Percentiles rank a stretch among this genome's conserved stretches.
Evolutionary conservation across 139 green algal genomes (phyloP).

Genomic region (Tetradesmus lagerheimii): DNA sequence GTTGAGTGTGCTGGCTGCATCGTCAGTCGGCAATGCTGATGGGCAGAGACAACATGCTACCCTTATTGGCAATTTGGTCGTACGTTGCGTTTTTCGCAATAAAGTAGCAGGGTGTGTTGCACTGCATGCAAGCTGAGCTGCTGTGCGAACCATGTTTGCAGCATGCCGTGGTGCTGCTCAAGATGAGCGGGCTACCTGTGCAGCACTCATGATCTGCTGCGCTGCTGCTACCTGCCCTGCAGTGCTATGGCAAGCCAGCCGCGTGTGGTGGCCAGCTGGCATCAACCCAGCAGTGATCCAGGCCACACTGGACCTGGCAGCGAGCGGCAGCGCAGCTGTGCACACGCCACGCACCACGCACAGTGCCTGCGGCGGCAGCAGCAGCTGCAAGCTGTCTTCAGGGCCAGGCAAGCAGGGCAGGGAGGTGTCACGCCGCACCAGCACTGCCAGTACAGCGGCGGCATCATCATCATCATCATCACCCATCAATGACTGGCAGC

Average conservation of each 20-base stretch:
- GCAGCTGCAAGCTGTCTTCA: not conserved
- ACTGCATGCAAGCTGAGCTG: not conserved
- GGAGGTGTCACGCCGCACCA: constrained; percentile 7
- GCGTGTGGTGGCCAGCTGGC: constrained; percentile 24
- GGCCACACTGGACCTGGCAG: not conserved
- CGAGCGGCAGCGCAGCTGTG: not conserved
- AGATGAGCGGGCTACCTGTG: no score
- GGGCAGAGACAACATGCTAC: no score
- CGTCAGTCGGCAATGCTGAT: no score
- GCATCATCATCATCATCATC: not conserved
- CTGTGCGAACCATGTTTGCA: no score
- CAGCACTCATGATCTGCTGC: no score
- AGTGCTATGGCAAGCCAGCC: constrained; percentile 40
- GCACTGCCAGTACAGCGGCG: not conserved
- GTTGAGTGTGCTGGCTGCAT: no score
- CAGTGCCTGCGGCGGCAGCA: not conserved
- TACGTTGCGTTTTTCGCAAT: no score
- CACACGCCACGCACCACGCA: not conserved
- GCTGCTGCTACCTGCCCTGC: not conserved
- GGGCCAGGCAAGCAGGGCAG: not conserved
- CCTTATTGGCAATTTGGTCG: no score
- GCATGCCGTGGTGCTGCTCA: not conserved
- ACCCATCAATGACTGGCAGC: constrained; percentile 3
- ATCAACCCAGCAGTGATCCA: constrained; percentile 3
- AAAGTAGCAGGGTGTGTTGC: no score